phyloP scores from a whole-genome alignment of 2,329 filamentous ascomycete species.

The Fusarium pseudocircinatum region DNA sequence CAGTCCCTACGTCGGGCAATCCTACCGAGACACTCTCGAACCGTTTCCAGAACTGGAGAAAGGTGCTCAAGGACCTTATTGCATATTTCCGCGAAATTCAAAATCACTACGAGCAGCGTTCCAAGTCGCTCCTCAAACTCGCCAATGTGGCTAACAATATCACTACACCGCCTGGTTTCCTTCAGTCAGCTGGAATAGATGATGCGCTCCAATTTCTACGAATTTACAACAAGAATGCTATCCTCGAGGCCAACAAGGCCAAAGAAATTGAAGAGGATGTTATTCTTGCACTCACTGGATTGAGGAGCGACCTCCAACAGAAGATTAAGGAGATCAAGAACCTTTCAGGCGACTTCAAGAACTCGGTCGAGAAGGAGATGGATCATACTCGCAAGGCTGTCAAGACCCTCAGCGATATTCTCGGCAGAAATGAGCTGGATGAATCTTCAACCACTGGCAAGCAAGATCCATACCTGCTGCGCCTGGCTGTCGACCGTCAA shows the following conservation, averaged over 20 bases:
- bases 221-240: conserved; percentile 82
- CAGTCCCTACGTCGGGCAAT: conserved; percentile 85
- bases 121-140: conserved; percentile 84
- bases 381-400: conserved; percentile 84
- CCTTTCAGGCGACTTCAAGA: conserved; percentile 94
- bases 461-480: conserved; percentile 90
- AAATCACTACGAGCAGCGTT: conserved; percentile 83
- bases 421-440: conserved; percentile 83
- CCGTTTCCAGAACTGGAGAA: conserved; percentile 96
- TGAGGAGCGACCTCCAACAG: conserved; percentile 88
- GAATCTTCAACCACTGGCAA: conserved; percentile 78
- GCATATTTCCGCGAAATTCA: conserved; percentile 94
- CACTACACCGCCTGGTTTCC: conserved; percentile 76
- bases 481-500: conserved; percentile 86
- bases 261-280: conserved; percentile 92
- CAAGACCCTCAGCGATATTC: conserved; percentile 79
- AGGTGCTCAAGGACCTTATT: conserved; percentile 93
- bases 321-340: conserved; percentile 99
- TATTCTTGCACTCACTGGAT: conserved; percentile 83
- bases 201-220: conserved; percentile 86
- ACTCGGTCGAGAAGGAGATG: conserved; percentile 94
- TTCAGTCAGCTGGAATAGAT: conserved; percentile 83
- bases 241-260: conserved; percentile 86
- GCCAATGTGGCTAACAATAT: conserved; percentile 87
- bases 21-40: conserved; percentile 89